These are phyloP conservation scores for Oryza australiensis DNA, from an alignment of 176 grass and related monocot species.

Conservation along the genomic window DNA sequence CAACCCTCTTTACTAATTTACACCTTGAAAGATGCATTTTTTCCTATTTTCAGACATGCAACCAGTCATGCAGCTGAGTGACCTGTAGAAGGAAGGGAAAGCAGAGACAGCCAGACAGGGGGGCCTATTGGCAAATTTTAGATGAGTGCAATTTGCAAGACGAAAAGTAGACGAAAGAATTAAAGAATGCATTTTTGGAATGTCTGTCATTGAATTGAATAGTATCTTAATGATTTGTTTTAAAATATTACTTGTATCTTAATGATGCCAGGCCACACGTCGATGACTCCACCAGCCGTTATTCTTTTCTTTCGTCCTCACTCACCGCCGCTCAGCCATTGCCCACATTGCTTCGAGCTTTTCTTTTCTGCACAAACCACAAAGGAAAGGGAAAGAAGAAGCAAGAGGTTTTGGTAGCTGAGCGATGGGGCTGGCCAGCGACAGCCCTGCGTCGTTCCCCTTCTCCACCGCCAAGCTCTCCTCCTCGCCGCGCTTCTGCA, in stretches of 20 bases:
- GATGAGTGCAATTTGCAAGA: not conserved
- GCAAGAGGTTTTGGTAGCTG: not conserved
- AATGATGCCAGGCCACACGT: not conserved
- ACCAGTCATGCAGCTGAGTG: not conserved
- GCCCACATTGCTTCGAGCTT: not conserved
- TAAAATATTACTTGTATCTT: not conserved
- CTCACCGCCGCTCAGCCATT: not conserved
- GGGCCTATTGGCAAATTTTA: not conserved
- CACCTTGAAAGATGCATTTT: constrained; percentile 5
- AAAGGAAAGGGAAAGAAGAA: not conserved
- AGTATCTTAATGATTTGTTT: not conserved
- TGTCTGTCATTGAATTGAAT: constrained; percentile 10
- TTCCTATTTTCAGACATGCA: not conserved
- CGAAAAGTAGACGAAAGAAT: not conserved
- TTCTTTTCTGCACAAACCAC: not conserved
- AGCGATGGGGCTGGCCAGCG: constrained; percentile 44
- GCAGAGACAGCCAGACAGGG: no score
- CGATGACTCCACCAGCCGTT: constrained; percentile 27
- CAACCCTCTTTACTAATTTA: not conserved
- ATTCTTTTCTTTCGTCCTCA: constrained; percentile 35
- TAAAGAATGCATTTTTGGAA: not conserved
- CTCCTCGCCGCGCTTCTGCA: constrained; percentile 49
- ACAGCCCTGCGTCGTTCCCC: constrained; percentile 27
- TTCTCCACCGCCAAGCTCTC: constrained; percentile 37
- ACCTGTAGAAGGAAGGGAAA: not conserved